Evolutionary conservation across 495 filamentous ascomycete species (phyloP), one percentile per base, ranked within the genome.

Genomic region (Penicillium paradoxum): DNA sequence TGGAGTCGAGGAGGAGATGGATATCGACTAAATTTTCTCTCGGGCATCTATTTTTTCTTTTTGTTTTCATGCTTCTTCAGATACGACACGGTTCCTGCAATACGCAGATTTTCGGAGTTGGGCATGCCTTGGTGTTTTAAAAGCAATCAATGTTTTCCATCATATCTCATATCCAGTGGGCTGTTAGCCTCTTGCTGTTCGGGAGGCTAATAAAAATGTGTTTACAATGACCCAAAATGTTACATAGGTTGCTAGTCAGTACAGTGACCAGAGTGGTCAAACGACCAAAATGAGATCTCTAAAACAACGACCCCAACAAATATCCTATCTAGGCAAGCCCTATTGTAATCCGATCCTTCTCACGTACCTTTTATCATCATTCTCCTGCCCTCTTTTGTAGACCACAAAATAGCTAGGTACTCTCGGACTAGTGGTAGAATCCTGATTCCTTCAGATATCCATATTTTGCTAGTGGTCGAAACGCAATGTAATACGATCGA

Each of bases 1-100:
- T 19, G 81, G 78, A 29, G 79, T 83, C 54, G 78, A 87, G 72
- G 75, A 83, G 60, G 73, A 77, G 56, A 88, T 89, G 84, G 83
- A 88, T 64, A 73, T 85, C 65, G 86, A 89, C 65, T 87, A 76
- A 82, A 34, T 60, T 37, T 49, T 42, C 25, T 44, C 22, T 6
- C 25, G 37, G 29, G n/a, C 27, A 39, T 41, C 22, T 44, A 19
- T 49, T 50, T 50, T 50, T 43, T 33, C 24, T 56, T 46, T 32
- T 50, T 55, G 47, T 55, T 48, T 51, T 51, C 46, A 53, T 63
- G 54, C 39, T 60, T 65, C 51, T 47, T 60, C 57, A 57, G 59
- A 55, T 65, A 63, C 59, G 59, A 65, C 50, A 63, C 57, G 63
- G 62, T 63, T 59, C 53, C 54, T 58, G 49, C 49, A 43, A 13